Evolutionary conservation across 1,284 basidiomycete species (phyloP).

Genomic region (Boletellus deceptivus): DNA sequence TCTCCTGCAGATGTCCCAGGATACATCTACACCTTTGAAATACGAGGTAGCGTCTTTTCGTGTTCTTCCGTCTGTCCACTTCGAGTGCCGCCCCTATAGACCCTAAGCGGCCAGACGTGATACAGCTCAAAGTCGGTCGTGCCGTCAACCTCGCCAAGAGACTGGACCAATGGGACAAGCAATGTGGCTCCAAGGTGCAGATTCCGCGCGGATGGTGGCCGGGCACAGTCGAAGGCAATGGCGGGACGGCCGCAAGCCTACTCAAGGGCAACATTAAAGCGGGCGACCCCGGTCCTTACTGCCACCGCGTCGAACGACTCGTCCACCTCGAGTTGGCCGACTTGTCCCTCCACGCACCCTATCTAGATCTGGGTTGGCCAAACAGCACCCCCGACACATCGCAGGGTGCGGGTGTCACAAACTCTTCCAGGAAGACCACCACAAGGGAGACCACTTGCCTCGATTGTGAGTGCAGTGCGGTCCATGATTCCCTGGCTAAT

Average conservation of each 20-base stretch:
- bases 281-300: conserved; percentile 50
- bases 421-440: conserved; percentile 9
- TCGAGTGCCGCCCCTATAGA: conserved; percentile 13
- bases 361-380: conserved; percentile 53
- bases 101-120: conserved; percentile 29
- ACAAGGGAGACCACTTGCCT: conserved; percentile 25
- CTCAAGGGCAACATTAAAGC: conserved; percentile 48
- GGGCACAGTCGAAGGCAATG: conserved; percentile 31
- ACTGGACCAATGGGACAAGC: conserved; percentile 73
- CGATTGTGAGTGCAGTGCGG: conserved; percentile 33
- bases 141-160: conserved; percentile 47
- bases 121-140: conserved; percentile 54
- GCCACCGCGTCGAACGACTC: conserved; percentile 58
- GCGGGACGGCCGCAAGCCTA: conserved; percentile 28
- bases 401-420: neutral
- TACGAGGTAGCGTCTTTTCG: conserved; percentile 48
- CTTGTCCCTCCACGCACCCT: conserved; percentile 54
- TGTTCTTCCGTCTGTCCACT: neutral
- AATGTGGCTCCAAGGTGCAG: conserved; percentile 52
- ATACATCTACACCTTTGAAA: conserved; percentile 78
- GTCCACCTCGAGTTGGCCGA: conserved; percentile 76
- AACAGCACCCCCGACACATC: conserved; percentile 14
- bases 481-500: conserved; percentile 1
- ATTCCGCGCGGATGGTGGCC: conserved; percentile 56
- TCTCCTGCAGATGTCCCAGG: conserved; percentile 60